phyloP scores from a whole-genome alignment of 129 eudicot genomes.

The Gnaphalium uliginosum region DNA sequence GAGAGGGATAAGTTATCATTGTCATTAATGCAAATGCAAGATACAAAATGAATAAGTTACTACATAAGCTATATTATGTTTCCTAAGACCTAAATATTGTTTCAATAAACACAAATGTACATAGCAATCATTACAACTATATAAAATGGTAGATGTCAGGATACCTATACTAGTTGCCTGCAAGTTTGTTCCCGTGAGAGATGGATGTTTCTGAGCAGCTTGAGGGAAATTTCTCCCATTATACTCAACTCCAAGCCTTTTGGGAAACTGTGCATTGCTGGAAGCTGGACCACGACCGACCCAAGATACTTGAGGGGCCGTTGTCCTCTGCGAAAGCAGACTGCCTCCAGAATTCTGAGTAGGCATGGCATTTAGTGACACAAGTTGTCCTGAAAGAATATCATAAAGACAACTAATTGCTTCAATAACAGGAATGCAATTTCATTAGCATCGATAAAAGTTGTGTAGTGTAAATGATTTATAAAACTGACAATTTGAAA shows the following conservation, averaged over 20 bases:
- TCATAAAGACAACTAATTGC: neutral
- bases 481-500: neutral
- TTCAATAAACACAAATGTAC: neutral
- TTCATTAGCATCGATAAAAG: no score
- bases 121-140: conserved; percentile 15
- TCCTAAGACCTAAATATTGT: neutral
- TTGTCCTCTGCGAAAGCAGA: conserved; percentile 32
- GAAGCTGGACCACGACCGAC: conserved; percentile 32
- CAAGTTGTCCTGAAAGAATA: conserved; percentile 29
- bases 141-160: conserved; percentile 14
- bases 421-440: neutral
- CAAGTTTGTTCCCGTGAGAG: conserved; percentile 28
- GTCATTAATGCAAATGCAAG: conserved; percentile 8
- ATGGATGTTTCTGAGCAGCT: conserved; percentile 23
- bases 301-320: conserved; percentile 31
- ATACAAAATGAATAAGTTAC: neutral
- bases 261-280: conserved; percentile 41
- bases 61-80: neutral
- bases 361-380: conserved; percentile 31
- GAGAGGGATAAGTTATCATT: neutral
- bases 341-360: conserved; percentile 22
- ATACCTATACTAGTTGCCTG: conserved; percentile 35
- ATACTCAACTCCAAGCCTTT: conserved; percentile 55
- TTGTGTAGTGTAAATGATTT: no score
- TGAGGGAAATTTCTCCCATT: conserved; percentile 27